Evolutionary conservation across 148 eudicot genomes (phyloP).

Genomic region (Chenopodium quinoa): DNA sequence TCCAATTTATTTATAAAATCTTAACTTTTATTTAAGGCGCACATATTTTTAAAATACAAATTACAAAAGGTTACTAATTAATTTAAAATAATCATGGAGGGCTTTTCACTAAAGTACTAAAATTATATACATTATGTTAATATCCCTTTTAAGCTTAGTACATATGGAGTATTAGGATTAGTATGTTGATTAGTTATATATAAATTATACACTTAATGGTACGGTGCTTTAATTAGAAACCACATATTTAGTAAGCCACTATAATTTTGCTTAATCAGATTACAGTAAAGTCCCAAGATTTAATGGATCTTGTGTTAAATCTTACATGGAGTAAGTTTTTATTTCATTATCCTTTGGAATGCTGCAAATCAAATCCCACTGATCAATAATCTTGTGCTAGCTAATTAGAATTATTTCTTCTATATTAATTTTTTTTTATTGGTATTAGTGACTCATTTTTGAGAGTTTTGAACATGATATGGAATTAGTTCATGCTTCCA

Average conservation of each 20-base stretch:
- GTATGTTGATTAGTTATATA: conserved; percentile 1
- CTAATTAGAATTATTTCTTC: too few relatives aligned
- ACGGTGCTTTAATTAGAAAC: conserved; percentile 9
- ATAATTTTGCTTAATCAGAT: conserved; percentile 8
- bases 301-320: not conserved
- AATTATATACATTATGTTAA: not conserved
- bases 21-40: not conserved
- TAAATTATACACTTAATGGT: conserved; percentile 1
- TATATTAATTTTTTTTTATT: too few relatives aligned
- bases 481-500: too few relatives aligned
- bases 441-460: too few relatives aligned
- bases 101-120: not conserved
- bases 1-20: not conserved
- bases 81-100: not conserved
- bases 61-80: not conserved
- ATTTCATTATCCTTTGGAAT: not conserved
- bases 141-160: not conserved
- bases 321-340: not conserved
- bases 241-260: not conserved
- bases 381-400: not conserved
- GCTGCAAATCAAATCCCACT: conserved; percentile 1
- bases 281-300: not conserved
- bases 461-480: too few relatives aligned
- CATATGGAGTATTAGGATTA: not conserved
- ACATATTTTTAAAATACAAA: not conserved